phyloP scores from a whole-genome alignment of 1,139 yeast genomes.

The Geotrichum aggregatum region DNA sequence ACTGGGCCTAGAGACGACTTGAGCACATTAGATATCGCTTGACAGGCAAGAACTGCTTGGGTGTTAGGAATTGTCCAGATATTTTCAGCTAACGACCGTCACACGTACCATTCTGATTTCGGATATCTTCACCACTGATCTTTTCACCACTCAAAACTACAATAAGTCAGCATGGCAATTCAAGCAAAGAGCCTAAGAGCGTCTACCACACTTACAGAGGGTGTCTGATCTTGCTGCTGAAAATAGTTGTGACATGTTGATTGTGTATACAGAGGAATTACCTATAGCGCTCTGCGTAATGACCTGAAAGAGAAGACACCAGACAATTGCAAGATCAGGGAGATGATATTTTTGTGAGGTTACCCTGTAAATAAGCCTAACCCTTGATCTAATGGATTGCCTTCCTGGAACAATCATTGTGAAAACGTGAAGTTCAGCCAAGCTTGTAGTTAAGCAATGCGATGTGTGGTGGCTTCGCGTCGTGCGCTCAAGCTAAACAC shows the following conservation, averaged over 20 bases:
- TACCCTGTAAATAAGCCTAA: conserved; percentile 6
- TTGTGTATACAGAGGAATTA: conserved; percentile 1
- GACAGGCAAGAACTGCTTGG: conserved; percentile 70
- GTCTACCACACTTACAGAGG: conserved; percentile 46
- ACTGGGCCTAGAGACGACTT: conserved; percentile 97
- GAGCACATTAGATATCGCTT: conserved; percentile 95
- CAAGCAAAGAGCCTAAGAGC: conserved; percentile 5
- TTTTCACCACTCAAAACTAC: conserved; percentile 89
- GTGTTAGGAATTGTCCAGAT: background rate
- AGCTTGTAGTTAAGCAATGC: too few species aligned
- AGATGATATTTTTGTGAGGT: background rate
- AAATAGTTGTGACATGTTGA: conserved; percentile 51
- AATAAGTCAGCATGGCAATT: conserved; percentile 2
- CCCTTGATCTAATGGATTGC: background rate
- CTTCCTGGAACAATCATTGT: too few species aligned
- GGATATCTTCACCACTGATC: conserved; percentile 90
- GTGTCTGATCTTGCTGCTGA: conserved; percentile 84
- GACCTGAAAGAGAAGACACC: conserved; percentile 1
- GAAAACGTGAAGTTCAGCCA: too few species aligned
- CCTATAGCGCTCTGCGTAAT: background rate
- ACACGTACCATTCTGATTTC: conserved; percentile 72
- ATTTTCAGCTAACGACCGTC: conserved; percentile 6
- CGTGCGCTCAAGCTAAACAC: too few species aligned
- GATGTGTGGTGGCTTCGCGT: too few species aligned
- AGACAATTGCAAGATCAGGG: conserved; percentile 1